These are phyloP conservation scores for Chondrostereum purpureum DNA, from an alignment of 1,284 basidiomycete species.

Conservation along the genomic window DNA sequence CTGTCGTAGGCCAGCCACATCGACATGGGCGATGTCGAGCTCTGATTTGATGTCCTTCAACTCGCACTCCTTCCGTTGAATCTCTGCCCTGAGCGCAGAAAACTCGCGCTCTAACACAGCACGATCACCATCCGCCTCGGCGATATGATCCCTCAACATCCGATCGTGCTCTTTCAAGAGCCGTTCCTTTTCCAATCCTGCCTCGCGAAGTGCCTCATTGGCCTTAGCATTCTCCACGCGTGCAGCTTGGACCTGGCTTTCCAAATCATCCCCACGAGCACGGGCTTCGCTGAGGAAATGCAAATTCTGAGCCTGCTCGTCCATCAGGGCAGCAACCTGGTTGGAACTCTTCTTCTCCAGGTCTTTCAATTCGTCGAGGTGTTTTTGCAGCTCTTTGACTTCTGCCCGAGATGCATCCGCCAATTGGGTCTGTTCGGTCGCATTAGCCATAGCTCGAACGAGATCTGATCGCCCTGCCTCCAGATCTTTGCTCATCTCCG, in stretches of 20 bases:
- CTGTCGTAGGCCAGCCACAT: constrained; percentile 61
- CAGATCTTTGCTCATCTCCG: constrained; percentile 53
- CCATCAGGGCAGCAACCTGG: constrained; percentile 60
- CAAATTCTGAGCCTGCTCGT: constrained; percentile 66
- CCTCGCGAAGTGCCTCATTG: constrained; percentile 58
- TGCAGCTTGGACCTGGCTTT: constrained; percentile 63
- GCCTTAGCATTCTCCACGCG: constrained; percentile 63
- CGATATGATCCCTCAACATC: constrained; percentile 79
- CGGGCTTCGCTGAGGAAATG: constrained; percentile 71
- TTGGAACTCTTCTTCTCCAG: constrained; percentile 61
- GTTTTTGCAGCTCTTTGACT: constrained; percentile 52
- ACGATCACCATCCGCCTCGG: constrained; percentile 86
- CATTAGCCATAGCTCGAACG: constrained; percentile 59
- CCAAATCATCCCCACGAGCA: constrained; percentile 63
- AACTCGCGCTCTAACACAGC: constrained; percentile 86
- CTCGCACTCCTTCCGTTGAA: constrained; percentile 53
- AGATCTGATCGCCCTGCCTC: constrained; percentile 55
- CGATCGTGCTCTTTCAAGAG: constrained; percentile 78
- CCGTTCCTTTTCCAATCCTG: constrained; percentile 68
- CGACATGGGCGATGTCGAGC: constrained; percentile 53
- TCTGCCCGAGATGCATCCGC: constrained; percentile 68
- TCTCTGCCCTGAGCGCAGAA: constrained; percentile 61
- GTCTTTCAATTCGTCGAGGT: constrained; percentile 68
- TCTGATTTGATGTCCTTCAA: constrained; percentile 55
- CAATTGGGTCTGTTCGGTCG: constrained; percentile 54